Conservation (phyloP, 441 rosid genomes). For the Eruca vesicaria region DNA sequence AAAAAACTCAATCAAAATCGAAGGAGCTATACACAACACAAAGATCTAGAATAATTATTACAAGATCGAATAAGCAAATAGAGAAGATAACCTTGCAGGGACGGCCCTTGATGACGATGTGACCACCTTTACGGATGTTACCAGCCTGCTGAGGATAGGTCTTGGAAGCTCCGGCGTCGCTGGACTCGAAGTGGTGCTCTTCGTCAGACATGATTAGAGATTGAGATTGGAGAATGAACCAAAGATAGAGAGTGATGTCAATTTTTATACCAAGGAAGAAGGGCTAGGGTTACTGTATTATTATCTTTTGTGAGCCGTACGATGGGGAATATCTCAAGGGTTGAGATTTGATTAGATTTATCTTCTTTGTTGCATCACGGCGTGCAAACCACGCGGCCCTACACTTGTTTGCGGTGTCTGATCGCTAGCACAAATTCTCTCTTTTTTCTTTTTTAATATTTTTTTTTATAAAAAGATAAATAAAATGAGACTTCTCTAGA, state of each 20-base stretch:
- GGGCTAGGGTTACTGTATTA: conserved; percentile 25
- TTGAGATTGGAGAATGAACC: background rate
- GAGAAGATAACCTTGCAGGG: conserved; percentile 70
- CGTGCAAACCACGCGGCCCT: conserved; percentile 35
- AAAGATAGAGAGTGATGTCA: conserved; percentile 3
- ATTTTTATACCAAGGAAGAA: conserved; percentile 18
- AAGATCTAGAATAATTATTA: conserved; percentile 12
- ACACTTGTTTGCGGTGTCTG: conserved; percentile 6
- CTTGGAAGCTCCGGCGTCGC: conserved; percentile 89
- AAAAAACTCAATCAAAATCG: background rate
- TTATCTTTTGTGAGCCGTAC: conserved; percentile 17
- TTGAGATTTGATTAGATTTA: conserved; percentile 2
- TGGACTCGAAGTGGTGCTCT: conserved; percentile 94
- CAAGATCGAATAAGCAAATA: background rate
- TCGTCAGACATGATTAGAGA: conserved; percentile 71
- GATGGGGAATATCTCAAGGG: conserved; percentile 11
- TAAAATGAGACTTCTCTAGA: background rate
- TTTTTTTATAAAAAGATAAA: background rate
- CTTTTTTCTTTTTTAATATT: background rate
- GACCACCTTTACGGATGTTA: conserved; percentile 83
- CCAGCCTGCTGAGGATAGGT: conserved; percentile 92
- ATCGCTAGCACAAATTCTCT: background rate
- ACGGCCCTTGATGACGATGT: conserved; percentile 83
- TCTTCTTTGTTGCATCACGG: conserved; percentile 29
- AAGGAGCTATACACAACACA: background rate